A percentile compares a stretch with the other conserved stretches of the same genome.
Evolutionary conservation across 2,329 filamentous ascomycete genomes (phyloP).

Genomic region (Onygena corvina): DNA sequence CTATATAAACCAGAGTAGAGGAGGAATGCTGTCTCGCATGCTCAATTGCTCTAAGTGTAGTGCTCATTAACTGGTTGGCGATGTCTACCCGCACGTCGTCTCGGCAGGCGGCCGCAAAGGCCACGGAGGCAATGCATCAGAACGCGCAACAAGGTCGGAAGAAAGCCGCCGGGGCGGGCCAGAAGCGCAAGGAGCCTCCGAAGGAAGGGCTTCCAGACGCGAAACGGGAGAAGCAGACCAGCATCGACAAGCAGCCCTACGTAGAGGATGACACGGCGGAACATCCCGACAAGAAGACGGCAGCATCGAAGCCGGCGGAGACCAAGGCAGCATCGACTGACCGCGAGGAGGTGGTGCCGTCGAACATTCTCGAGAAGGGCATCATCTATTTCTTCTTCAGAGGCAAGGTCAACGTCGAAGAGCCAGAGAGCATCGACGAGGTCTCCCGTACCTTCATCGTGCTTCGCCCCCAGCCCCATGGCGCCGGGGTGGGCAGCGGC

Average conservation of each 20-base stretch:
- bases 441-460: constrained; percentile 70
- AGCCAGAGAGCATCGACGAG: constrained; percentile 57
- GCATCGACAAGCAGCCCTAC: constrained; percentile 16
- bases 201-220: constrained; percentile 19
- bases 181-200: constrained; percentile 30
- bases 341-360: constrained; percentile 42
- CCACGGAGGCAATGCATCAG: constrained; percentile 31
- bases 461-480: constrained; percentile 57
- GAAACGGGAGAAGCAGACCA: constrained; percentile 30
- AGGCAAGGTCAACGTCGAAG: constrained; percentile 59
- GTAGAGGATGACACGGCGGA: constrained; percentile 14
- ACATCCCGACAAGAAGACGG: background rate
- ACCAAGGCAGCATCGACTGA: constrained; percentile 29
- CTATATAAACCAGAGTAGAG: too few species aligned
- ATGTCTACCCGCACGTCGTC: constrained; percentile 31
- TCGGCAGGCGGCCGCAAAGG: constrained; percentile 34
- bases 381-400: constrained; percentile 87
- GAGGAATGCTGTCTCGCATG: too few species aligned
- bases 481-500: constrained; percentile 55
- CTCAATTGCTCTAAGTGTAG: background rate
- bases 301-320: constrained; percentile 9
- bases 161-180: constrained; percentile 18
- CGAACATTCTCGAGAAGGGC: constrained; percentile 69
- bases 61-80: background rate
- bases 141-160: constrained; percentile 23